These are phyloP conservation scores for Coffea eugenioides DNA, from an alignment of 257 asterid species.

Conservation along the genomic window DNA sequence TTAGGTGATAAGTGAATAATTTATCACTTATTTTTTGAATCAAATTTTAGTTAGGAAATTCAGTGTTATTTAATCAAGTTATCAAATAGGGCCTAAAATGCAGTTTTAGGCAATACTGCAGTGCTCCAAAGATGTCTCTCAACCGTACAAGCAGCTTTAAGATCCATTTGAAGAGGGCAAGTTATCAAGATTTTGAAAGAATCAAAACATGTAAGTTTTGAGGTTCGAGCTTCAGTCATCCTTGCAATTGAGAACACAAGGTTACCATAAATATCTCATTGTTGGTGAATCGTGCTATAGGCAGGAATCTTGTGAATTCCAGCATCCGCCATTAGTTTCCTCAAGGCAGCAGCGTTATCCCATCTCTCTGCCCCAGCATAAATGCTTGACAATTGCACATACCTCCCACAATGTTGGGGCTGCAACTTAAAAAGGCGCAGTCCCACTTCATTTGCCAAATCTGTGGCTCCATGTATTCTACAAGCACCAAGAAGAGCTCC, in stretches of 20 bases:
- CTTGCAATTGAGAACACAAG: not conserved
- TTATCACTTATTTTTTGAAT: no score
- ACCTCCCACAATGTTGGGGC: slow-evolving; percentile 62
- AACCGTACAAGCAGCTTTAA: no score
- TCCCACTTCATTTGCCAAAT: slow-evolving; percentile 70
- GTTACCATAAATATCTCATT: not conserved
- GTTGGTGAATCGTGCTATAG: slow-evolving; percentile 37
- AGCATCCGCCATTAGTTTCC: slow-evolving; percentile 62
- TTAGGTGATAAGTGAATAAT: no score
- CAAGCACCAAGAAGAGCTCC: slow-evolving; percentile 89
- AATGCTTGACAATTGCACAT: slow-evolving; percentile 67
- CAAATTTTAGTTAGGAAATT: no score
- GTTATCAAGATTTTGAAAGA: no score
- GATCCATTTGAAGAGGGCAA: not conserved
- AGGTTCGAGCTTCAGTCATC: not conserved
- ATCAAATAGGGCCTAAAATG: no score
- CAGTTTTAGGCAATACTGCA: no score
- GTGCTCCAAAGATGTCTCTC: no score
- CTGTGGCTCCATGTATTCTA: slow-evolving; percentile 66
- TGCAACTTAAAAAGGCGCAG: slow-evolving; percentile 48
- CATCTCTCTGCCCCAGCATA: slow-evolving; percentile 74
- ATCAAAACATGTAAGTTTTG: not conserved
- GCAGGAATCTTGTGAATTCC: slow-evolving; percentile 76
- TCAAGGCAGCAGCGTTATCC: slow-evolving; percentile 67
- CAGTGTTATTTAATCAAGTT: no score